These are phyloP conservation scores for Saksenaea vasiformis DNA, from an alignment of 371 early-diverging fungal genomes.

Conservation along the genomic window DNA sequence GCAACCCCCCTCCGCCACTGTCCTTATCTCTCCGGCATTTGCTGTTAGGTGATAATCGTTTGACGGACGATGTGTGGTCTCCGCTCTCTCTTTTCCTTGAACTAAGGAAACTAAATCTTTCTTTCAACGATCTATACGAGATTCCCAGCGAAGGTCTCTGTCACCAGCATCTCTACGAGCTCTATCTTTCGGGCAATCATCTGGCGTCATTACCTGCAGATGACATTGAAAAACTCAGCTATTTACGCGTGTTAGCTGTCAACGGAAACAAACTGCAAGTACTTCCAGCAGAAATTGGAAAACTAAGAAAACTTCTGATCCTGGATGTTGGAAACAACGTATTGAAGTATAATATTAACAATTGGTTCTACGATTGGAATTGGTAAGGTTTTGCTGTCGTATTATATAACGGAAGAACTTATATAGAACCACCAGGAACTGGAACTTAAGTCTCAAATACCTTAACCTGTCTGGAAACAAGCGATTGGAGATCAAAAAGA, in stretches of 20 bases:
- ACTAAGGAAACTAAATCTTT: slow-evolving; percentile 75
- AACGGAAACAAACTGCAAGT: slow-evolving; percentile 90
- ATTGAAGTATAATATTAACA: slow-evolving; percentile 90
- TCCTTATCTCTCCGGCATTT: slow-evolving; percentile 63
- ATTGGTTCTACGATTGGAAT: slow-evolving; percentile 97
- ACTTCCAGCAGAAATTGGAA: slow-evolving; percentile 88
- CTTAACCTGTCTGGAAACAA: slow-evolving; percentile 93
- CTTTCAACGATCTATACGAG: slow-evolving; percentile 84
- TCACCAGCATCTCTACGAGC: slow-evolving; percentile 62
- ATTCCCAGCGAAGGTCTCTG: slow-evolving; percentile 58
- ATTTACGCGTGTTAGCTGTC: slow-evolving; percentile 73
- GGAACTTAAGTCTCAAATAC: slow-evolving; percentile 86
- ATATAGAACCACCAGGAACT: slow-evolving; percentile 56
- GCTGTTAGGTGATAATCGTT: slow-evolving; percentile 78
- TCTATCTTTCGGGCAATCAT: slow-evolving; percentile 86
- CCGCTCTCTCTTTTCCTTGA: slow-evolving; percentile 73
- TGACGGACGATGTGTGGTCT: slow-evolving; percentile 82
- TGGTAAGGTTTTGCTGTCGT: slow-evolving; percentile 59
- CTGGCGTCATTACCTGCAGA: slow-evolving; percentile 85
- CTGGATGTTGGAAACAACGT: slow-evolving; percentile 88
- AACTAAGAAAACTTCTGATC: slow-evolving; percentile 70
- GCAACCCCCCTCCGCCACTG: slow-evolving; percentile 65
- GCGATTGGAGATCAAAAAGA: slow-evolving; percentile 80
- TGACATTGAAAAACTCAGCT: slow-evolving; percentile 77
- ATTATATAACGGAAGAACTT: neutral